phyloP scores from a whole-genome alignment of 2,329 filamentous ascomycete genomes.

The Phaeomoniella chlamydospora region DNA sequence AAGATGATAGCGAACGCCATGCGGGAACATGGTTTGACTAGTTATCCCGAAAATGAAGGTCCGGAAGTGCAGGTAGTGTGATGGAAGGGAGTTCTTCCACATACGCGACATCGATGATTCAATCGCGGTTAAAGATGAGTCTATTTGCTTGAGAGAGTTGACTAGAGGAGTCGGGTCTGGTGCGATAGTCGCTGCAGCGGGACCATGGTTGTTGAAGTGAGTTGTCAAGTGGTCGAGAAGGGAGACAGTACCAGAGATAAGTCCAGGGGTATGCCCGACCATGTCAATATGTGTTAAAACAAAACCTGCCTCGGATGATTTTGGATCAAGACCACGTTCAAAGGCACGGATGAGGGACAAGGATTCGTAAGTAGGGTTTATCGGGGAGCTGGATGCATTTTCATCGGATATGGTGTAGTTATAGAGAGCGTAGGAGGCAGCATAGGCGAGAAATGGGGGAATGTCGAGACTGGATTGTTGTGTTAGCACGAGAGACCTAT shows the following conservation, averaged over 20 bases:
- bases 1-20: slow-evolving; percentile 61
- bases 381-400: background rate
- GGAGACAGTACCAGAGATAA: slow-evolving; percentile 59
- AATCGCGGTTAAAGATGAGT: slow-evolving; percentile 52
- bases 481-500: too few relatives aligned
- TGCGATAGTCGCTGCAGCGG: background rate
- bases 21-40: slow-evolving; percentile 82
- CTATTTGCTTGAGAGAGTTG: slow-evolving; percentile 44
- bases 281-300: slow-evolving; percentile 94
- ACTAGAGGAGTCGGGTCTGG: slow-evolving; percentile 1
- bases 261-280: slow-evolving; percentile 69
- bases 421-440: slow-evolving; percentile 47
- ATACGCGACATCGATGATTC: slow-evolving; percentile 78
- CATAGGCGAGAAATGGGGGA: slow-evolving; percentile 85
- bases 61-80: slow-evolving; percentile 75
- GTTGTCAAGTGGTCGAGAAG: slow-evolving; percentile 43
- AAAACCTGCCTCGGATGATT: slow-evolving; percentile 84
- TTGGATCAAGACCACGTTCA: slow-evolving; percentile 73
- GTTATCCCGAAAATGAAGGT: slow-evolving; percentile 97
- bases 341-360: slow-evolving; percentile 82
- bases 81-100: slow-evolving; percentile 79
- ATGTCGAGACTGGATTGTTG: slow-evolving; percentile 54
- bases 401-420: slow-evolving; percentile 45
- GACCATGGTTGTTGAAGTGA: slow-evolving; percentile 2
- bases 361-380: slow-evolving; percentile 39